Conservation (phyloP, 768 basidiomycete genomes). For the Russula abietina region DNA sequence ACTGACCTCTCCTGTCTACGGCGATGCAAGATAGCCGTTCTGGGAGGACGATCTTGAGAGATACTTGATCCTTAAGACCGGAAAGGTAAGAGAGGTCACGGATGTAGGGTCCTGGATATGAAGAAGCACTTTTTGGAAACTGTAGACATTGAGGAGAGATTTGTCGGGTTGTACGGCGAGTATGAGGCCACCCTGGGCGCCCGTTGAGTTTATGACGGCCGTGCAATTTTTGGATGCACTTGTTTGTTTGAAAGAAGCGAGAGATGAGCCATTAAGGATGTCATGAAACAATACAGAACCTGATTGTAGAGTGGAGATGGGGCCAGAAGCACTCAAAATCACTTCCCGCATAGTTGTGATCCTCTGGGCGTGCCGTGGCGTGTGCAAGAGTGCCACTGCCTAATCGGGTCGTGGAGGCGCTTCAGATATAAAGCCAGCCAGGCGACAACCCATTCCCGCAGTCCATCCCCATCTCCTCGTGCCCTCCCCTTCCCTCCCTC, state of each 20-base stretch:
- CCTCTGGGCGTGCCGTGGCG: too few species aligned
- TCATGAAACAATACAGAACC: constrained; percentile 77
- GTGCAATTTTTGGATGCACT: constrained; percentile 58
- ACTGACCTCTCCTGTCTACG: constrained; percentile 62
- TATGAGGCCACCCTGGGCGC: constrained; percentile 77
- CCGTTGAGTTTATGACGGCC: constrained; percentile 58
- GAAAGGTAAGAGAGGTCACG: constrained; percentile 2
- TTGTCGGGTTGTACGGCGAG: constrained; percentile 86
- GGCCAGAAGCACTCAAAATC: constrained; percentile 55
- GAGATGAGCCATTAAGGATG: constrained; percentile 63
- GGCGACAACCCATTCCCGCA: background rate
- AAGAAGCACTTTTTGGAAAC: constrained; percentile 77
- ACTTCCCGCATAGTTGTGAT: constrained; percentile 48
- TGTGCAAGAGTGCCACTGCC: background rate
- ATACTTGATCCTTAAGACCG: constrained; percentile 73
- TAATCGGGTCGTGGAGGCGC: background rate
- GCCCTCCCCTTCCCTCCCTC: background rate
- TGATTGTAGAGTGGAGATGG: constrained; percentile 34
- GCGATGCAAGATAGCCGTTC: constrained; percentile 83
- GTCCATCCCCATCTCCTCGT: constrained; percentile 14
- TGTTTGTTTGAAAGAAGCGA: constrained; percentile 88
- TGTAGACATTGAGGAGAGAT: constrained; percentile 82
- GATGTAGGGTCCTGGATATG: background rate
- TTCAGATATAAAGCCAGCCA: constrained; percentile 9
- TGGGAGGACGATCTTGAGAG: constrained; percentile 78